Conservation (phyloP, 306 rosid species). For the Morella rubra region DNA sequence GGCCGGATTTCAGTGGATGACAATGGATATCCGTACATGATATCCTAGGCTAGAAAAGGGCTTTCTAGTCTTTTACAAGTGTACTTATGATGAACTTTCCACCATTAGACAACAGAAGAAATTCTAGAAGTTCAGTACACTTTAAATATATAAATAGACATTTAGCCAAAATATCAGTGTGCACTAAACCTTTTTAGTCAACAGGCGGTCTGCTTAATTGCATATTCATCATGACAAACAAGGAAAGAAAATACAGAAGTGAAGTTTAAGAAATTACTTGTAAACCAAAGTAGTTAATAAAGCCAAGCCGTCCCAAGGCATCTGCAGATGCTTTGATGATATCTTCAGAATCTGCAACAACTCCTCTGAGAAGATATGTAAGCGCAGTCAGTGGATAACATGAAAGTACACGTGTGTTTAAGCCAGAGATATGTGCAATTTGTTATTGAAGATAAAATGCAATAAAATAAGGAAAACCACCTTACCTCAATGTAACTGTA, state of each 20-base stretch:
- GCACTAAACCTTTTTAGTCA: background rate
- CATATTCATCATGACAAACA: slow-evolving; percentile 19
- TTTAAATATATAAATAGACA: slow-evolving; percentile 5
- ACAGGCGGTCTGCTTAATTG: background rate
- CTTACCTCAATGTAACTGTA: slow-evolving; percentile 81
- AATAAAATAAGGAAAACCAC: slow-evolving; percentile 23
- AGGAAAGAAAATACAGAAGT: slow-evolving; percentile 12
- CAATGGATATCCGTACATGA: background rate
- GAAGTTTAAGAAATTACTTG: slow-evolving; percentile 57
- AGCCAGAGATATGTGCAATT: background rate
- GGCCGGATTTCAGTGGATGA: background rate
- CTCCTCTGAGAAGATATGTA: slow-evolving; percentile 67
- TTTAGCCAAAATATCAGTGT: background rate
- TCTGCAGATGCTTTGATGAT: slow-evolving; percentile 74
- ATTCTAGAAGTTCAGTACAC: background rate
- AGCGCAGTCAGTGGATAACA: slow-evolving; percentile 26
- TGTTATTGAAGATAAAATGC: background rate
- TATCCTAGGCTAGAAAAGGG: background rate
- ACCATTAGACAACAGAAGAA: no score
- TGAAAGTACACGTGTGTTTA: background rate
- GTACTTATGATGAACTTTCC: background rate
- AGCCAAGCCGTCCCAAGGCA: slow-evolving; percentile 78
- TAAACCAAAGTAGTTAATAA: slow-evolving; percentile 94
- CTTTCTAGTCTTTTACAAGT: slow-evolving; percentile 1
- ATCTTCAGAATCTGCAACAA: slow-evolving; percentile 88